phyloP scores from a whole-genome alignment of 1,139 yeast genomes.

The Nakaseomyces delphensis region DNA sequence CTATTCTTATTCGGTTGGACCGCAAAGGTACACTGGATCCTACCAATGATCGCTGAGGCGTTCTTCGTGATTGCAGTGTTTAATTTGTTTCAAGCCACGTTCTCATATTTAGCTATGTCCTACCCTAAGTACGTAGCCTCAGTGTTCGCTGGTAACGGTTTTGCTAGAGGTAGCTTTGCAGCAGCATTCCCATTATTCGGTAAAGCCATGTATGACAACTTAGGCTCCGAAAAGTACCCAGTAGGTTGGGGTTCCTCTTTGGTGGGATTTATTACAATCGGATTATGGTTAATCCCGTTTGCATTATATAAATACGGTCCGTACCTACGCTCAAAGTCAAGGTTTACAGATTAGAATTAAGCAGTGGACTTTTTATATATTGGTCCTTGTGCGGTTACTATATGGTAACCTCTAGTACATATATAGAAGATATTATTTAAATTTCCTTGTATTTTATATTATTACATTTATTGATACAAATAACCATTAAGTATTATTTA shows the following conservation, averaged over 20 bases:
- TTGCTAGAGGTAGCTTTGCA: slow-evolving; percentile 37
- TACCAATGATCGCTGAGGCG: slow-evolving; percentile 38
- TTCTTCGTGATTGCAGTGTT: slow-evolving; percentile 36
- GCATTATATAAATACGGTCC: slow-evolving; percentile 44
- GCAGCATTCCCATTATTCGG: slow-evolving; percentile 60
- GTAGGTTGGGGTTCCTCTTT: slow-evolving; percentile 51
- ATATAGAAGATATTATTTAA: too few relatives aligned
- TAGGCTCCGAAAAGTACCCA: slow-evolving; percentile 41
- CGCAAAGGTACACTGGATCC: slow-evolving; percentile 39
- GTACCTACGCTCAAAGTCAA: slow-evolving; percentile 32
- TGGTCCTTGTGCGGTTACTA: too few relatives aligned
- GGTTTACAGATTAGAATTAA: neutral
- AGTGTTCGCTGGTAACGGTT: slow-evolving; percentile 49
- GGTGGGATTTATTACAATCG: slow-evolving; percentile 38
- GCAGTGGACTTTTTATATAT: neutral
- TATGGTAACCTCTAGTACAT: too few relatives aligned
- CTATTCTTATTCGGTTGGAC: slow-evolving; percentile 37
- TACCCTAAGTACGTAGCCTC: slow-evolving; percentile 44
- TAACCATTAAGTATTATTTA: too few relatives aligned
- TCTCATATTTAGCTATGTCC: slow-evolving; percentile 29
- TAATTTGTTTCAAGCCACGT: slow-evolving; percentile 36
- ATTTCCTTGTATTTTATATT: too few relatives aligned
- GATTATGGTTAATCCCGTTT: slow-evolving; percentile 41
- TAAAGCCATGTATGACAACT: slow-evolving; percentile 40
- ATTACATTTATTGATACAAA: too few relatives aligned